Evolutionary conservation across 164 flowering plant species (phyloP), one percentile per base, ranked within the genome.

Genomic region (Aristolochia contorta): DNA sequence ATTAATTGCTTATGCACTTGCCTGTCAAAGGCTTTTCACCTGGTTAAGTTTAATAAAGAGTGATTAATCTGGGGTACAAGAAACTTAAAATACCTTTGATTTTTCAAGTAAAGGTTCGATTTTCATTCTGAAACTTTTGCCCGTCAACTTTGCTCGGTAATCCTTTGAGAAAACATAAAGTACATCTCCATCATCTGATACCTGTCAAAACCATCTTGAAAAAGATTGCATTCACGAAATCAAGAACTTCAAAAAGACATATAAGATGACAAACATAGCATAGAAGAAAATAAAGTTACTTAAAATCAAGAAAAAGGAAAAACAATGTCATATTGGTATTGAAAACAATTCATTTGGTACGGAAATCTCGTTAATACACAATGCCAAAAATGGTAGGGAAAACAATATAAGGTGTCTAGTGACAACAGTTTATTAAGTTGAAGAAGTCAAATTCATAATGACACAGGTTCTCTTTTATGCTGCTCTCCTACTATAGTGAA

Each of bases 181-280:
- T 60, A 93, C 91, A 69, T 90, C 99, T 13, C 99, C 99, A 75
- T 93, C 97, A 78, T 88, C 93, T 16, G 99, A 90, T 37, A 93
- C 99, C 99, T 93, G 85, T 66, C 54, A 62, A 80, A 54, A 70
- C 69, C 66, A 77, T 79, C 80, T 77, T 80, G 69, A 78, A 77
- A 73, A 66, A 54, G 66, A 69, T 77, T 76, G 75, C 65, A 55
- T 51, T 69, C 68, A 76, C 33, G 50, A 74, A 76, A 78, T 71
- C 71, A 77, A 81, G 62, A 76, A 72, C 68, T 73, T 73, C 71
- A 70, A 71, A 75, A 50, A 63, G 65, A 61, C 54, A 53, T 58
- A 27, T 14, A 12, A 16, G 6, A 62, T 27, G 41, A 4, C 30
- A 58, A 67, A 67, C 25, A 33, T 24, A 47, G 30, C 48, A 55